These are phyloP conservation scores for Xylaria intraflava DNA, from an alignment of 495 filamentous ascomycete genomes.

Conservation along the genomic window DNA sequence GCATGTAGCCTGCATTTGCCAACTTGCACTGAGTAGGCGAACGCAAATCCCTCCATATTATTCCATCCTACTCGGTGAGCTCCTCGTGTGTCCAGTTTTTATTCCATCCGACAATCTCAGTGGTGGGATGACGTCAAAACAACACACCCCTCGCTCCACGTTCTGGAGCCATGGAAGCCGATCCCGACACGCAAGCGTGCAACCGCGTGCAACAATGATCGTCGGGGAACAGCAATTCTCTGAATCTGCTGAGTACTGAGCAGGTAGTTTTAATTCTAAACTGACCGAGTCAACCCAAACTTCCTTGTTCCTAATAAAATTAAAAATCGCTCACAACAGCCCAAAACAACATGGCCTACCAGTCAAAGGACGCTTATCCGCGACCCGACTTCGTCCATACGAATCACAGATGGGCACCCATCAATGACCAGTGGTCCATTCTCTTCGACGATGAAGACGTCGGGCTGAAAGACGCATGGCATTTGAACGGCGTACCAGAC, in stretches of 20 bases:
- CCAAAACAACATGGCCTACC: conserved; percentile 20
- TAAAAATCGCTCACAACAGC: not conserved
- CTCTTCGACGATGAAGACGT: conserved; percentile 52
- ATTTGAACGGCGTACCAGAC: conserved; percentile 25
- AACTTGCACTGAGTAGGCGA: not conserved
- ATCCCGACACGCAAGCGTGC: conserved; percentile 3
- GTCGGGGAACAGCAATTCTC: not conserved
- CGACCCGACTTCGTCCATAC: conserved; percentile 51
- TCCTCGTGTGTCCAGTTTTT: conserved; percentile 8
- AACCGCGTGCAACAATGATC: not conserved
- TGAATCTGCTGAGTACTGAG: too few relatives aligned
- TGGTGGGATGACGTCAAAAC: conserved; percentile 11
- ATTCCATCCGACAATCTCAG: not conserved
- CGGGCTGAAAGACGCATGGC: conserved; percentile 38
- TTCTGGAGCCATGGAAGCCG: not conserved
- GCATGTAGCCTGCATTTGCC: not conserved
- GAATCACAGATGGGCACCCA: conserved; percentile 44
- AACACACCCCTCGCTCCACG: not conserved
- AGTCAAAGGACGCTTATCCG: conserved; percentile 27
- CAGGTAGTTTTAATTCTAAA: too few relatives aligned
- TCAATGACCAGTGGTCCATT: conserved; percentile 52
- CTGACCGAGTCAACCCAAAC: not conserved
- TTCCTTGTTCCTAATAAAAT: not conserved
- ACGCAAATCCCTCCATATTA: conserved; percentile 5
- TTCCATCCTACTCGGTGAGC: not conserved